Percentiles rank a stretch among this genome's conserved stretches.
Evolutionary conservation across 164 flowering plant species (phyloP).

Genomic region (Vitis riparia): DNA sequence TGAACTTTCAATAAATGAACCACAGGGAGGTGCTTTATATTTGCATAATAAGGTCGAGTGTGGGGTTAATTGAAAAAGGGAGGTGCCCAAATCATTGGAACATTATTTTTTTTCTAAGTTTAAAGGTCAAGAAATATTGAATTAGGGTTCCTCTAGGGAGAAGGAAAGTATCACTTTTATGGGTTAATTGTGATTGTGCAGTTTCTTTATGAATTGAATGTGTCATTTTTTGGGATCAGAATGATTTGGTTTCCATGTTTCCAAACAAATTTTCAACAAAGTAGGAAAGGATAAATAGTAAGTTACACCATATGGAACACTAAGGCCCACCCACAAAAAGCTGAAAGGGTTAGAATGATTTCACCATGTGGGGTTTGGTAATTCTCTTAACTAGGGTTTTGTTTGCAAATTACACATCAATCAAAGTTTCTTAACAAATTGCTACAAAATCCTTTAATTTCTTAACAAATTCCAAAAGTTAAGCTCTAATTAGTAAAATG

Average conservation of each 20-base stretch:
- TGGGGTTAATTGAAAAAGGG: not conserved
- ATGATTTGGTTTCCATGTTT: constrained; percentile 26
- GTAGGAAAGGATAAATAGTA: constrained; percentile 4
- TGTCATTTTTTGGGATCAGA: constrained; percentile 2
- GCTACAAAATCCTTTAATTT: too few species aligned
- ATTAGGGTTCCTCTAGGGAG: constrained; percentile 24
- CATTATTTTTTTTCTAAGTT: constrained; percentile 17
- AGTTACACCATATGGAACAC: constrained; percentile 9
- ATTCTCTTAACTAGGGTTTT: not conserved
- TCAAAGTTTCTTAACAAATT: too few species aligned
- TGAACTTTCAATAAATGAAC: not conserved
- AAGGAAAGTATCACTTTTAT: constrained; percentile 42
- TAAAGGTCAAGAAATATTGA: constrained; percentile 6
- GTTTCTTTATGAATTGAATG: constrained; percentile 8
- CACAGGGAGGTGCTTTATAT: too few species aligned
- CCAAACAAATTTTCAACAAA: constrained; percentile 34
- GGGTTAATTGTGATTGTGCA: constrained; percentile 3
- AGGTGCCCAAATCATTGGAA: constrained; percentile 26
- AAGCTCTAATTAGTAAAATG: too few species aligned
- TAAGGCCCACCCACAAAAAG: constrained; percentile 18
- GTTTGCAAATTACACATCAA: too few species aligned
- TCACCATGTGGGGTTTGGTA: not conserved
- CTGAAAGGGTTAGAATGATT: not conserved
- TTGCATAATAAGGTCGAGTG: not conserved
- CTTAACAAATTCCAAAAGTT: too few species aligned